phyloP scores from a whole-genome alignment of 129 eudicot genomes.

The Heracleum sosnowskyi region DNA sequence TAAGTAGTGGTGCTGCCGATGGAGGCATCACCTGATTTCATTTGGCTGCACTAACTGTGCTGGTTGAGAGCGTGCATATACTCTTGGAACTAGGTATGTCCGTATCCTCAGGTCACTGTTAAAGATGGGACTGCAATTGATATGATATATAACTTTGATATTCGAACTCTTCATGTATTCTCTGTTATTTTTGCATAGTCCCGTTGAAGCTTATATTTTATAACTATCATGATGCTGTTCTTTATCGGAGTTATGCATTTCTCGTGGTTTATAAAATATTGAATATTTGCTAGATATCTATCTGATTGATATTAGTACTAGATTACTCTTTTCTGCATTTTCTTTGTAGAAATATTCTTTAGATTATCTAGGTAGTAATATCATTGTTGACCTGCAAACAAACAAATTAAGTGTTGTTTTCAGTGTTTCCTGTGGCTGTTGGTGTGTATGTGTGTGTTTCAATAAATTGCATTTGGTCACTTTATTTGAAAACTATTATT shows the following conservation, averaged over 20 bases:
- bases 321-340: neutral
- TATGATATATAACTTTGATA: constrained; percentile 45
- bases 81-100: constrained; percentile 86
- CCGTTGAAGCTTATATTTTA: neutral
- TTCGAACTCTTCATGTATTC: neutral
- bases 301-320: neutral
- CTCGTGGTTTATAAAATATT: too few species aligned
- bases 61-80: constrained; percentile 62
- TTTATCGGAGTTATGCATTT: neutral
- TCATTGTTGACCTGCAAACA: neutral
- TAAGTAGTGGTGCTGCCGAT: constrained; percentile 62
- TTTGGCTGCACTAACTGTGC: constrained; percentile 90
- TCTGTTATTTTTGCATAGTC: neutral
- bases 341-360: too few species aligned
- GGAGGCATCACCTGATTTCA: constrained; percentile 90
- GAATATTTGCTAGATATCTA: neutral
- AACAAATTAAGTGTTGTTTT: too few species aligned
- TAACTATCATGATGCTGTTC: too few species aligned
- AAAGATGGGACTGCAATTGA: constrained; percentile 88
- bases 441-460: too few species aligned
- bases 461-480: neutral
- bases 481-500: too few species aligned
- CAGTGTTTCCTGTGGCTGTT: too few species aligned
- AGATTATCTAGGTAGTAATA: neutral
- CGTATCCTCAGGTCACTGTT: constrained; percentile 39